Evolutionary conservation across 352 stramenopile genomes (phyloP).

Genomic region (Salisapilia sapeloensis): DNA sequence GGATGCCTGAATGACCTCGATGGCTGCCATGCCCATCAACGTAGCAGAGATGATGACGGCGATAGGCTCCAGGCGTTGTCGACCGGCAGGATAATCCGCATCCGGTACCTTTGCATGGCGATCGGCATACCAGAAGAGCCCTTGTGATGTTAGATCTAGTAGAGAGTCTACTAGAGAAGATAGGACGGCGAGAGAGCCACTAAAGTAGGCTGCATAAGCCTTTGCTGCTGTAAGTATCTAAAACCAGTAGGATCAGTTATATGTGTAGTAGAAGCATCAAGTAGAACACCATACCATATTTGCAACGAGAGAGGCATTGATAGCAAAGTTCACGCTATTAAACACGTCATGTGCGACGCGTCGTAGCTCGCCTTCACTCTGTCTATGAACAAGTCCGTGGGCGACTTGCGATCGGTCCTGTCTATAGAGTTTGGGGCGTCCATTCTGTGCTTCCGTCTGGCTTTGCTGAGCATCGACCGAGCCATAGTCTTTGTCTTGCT

Average conservation of each 20-base stretch:
- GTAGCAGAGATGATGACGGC: slow-evolving; percentile 92
- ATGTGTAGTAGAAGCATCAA: neutral
- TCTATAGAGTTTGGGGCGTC: neutral
- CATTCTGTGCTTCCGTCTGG: slow-evolving; percentile 1
- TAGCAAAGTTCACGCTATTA: slow-evolving; percentile 43
- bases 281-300: slow-evolving; percentile 26
- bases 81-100: slow-evolving; percentile 88
- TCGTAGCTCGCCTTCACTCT: slow-evolving; percentile 36
- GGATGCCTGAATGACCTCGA: slow-evolving; percentile 90
- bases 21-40: slow-evolving; percentile 94
- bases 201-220: slow-evolving; percentile 63
- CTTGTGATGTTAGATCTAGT: slow-evolving; percentile 88
- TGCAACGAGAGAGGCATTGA: slow-evolving; percentile 42
- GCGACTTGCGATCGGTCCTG: slow-evolving; percentile 44
- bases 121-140: slow-evolving; percentile 90
- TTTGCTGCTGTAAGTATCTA: slow-evolving; percentile 47
- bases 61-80: slow-evolving; percentile 86
- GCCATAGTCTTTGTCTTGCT: slow-evolving; percentile 1
- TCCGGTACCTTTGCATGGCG: slow-evolving; percentile 78
- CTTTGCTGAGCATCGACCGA: slow-evolving; percentile 1
- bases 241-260: neutral
- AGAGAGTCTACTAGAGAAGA: slow-evolving; percentile 90
- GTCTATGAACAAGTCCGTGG: slow-evolving; percentile 38
- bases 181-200: slow-evolving; percentile 84
- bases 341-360: slow-evolving; percentile 15